Conservation (phyloP, 2,329 filamentous ascomycete genomes). For the Monosporascus sp. region DNA sequence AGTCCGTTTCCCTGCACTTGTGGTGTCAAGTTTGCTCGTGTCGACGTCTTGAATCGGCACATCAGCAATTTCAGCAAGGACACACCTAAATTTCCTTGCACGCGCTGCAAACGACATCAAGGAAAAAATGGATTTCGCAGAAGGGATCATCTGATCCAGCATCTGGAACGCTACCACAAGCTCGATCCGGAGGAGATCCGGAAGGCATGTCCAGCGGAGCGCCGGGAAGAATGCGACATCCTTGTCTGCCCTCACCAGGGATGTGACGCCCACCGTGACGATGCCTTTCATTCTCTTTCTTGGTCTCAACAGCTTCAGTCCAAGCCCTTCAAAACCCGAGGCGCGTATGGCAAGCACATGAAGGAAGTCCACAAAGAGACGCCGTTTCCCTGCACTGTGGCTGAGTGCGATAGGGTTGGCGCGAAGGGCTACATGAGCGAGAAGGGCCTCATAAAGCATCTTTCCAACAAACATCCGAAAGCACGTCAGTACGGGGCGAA, state of each 20-base stretch:
- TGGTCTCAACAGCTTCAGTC: background rate
- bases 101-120: constrained; percentile 26
- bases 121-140: constrained; percentile 29
- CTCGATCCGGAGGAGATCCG: constrained; percentile 16
- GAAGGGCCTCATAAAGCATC: constrained; percentile 21
- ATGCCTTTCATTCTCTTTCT: constrained; percentile 6
- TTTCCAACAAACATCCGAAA: constrained; percentile 14
- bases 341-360: constrained; percentile 31
- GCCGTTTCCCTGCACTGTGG: constrained; percentile 25
- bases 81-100: constrained; percentile 21
- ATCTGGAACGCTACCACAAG: constrained; percentile 31
- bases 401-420: constrained; percentile 21
- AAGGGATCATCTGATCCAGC: constrained; percentile 32
- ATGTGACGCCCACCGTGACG: constrained; percentile 16
- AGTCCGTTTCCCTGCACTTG: constrained; percentile 17
- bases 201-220: background rate
- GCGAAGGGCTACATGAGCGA: constrained; percentile 18
- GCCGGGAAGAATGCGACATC: background rate
- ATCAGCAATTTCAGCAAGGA: constrained; percentile 10
- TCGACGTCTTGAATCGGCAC: constrained; percentile 23
- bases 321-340: constrained; percentile 13
- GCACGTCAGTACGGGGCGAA: background rate
- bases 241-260: constrained; percentile 16
- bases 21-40: constrained; percentile 19
- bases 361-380: constrained; percentile 29